Evolutionary conservation across 768 basidiomycete species (phyloP).

Genomic region (Hericium coralloides): DNA sequence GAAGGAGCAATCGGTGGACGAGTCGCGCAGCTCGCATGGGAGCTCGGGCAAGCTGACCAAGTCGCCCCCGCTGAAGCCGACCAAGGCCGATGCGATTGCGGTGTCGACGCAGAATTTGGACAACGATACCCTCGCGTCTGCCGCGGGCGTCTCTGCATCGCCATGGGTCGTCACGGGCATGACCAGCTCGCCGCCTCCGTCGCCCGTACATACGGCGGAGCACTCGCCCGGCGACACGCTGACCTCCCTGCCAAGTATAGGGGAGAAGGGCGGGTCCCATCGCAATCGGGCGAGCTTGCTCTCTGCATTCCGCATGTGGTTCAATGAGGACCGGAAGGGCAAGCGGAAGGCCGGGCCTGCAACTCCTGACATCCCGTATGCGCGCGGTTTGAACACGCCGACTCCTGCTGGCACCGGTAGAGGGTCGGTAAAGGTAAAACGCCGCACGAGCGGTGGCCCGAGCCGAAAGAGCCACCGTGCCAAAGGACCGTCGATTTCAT

Average conservation of each 20-base stretch:
- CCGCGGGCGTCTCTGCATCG: conserved; percentile 28
- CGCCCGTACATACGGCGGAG: conserved; percentile 32
- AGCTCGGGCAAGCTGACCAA: conserved; percentile 63
- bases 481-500: conserved; percentile 67
- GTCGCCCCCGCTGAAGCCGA: conserved; percentile 53
- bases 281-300: conserved; percentile 75
- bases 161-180: conserved; percentile 54
- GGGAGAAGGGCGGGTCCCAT: conserved; percentile 29
- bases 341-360: conserved; percentile 52
- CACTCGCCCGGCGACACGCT: conserved; percentile 46
- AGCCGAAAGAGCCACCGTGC: conserved; percentile 38
- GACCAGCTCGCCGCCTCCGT: conserved; percentile 19
- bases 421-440: conserved; percentile 33
- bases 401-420: conserved; percentile 10
- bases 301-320: conserved; percentile 84
- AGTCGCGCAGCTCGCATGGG: conserved; percentile 57
- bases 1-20: conserved; percentile 38
- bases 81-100: conserved; percentile 29
- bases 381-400: neutral
- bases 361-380: conserved; percentile 3
- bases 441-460: conserved; percentile 36
- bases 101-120: conserved; percentile 45
- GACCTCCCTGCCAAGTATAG: conserved; percentile 36
- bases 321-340: conserved; percentile 84
- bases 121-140: conserved; percentile 23